Evolutionary conservation across 176 grass and related monocot genomes (phyloP).

Genomic region (Carex cristatella): DNA sequence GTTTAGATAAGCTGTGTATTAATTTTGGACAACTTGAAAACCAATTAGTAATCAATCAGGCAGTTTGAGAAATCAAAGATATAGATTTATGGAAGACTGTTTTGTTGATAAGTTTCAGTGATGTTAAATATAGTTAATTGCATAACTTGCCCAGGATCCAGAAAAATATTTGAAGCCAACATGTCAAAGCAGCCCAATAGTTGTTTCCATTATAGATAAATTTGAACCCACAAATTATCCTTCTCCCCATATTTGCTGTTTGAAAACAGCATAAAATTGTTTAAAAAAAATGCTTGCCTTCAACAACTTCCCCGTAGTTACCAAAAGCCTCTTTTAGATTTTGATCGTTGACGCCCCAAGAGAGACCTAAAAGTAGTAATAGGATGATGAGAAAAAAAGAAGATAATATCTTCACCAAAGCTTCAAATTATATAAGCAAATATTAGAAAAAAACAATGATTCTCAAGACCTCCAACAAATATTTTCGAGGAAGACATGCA

Average conservation of each 20-base stretch:
- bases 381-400: neutral
- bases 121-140: neutral
- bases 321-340: constrained; percentile 48
- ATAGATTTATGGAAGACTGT: neutral
- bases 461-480: constrained; percentile 61
- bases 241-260: neutral
- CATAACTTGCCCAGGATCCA: neutral
- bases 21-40: neutral
- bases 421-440: neutral
- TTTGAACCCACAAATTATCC: neutral
- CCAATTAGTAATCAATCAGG: neutral
- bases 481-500: constrained; percentile 97
- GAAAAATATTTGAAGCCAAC: neutral
- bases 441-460: neutral
- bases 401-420: neutral
- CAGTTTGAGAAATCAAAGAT: neutral
- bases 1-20: neutral
- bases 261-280: neutral
- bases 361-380: constrained; percentile 45
- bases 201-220: neutral
- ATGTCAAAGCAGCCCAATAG: neutral
- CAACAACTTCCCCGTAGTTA: constrained; percentile 70
- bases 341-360: constrained; percentile 57
- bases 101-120: neutral
- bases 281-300: constrained; percentile 31